phyloP scores from a whole-genome alignment of 257 asterid genomes.

The Ocimum tenuiflorum region DNA sequence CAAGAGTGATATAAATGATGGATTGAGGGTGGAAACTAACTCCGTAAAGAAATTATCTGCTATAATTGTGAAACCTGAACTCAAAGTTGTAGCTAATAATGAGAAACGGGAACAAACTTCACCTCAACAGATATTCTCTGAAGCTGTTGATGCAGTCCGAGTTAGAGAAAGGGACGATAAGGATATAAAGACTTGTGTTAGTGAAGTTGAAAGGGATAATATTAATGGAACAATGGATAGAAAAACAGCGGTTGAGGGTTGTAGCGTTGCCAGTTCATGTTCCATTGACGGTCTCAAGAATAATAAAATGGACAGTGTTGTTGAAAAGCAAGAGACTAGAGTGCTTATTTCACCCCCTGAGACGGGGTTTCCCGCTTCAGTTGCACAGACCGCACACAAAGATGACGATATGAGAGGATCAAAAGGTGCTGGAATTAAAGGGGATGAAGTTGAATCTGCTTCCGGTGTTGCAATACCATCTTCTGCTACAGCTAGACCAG shows the following conservation, averaged over 20 bases:
- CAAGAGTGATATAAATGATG: not conserved
- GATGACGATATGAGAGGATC: slow-evolving; percentile 24
- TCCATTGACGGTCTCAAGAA: slow-evolving; percentile 21
- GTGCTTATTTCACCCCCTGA: slow-evolving; percentile 23
- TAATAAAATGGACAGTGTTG: slow-evolving; percentile 13
- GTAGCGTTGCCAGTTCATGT: not conserved
- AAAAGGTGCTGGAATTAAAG: slow-evolving; percentile 12
- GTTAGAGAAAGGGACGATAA: too few species aligned
- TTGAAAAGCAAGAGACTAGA: slow-evolving; percentile 22
- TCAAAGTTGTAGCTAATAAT: not conserved
- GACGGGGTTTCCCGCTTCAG: slow-evolving; percentile 16
- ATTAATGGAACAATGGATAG: not conserved
- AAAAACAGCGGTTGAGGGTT: not conserved
- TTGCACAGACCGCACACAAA: slow-evolving; percentile 18
- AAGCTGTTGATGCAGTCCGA: too few species aligned
- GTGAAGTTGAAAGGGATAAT: too few species aligned
- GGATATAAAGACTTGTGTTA: too few species aligned
- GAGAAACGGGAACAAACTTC: not conserved
- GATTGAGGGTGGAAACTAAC: not conserved
- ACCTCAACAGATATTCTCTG: not conserved
- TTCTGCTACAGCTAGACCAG: slow-evolving; percentile 25
- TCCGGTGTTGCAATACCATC: slow-evolving; percentile 22
- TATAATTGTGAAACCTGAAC: not conserved
- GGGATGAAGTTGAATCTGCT: slow-evolving; percentile 23
- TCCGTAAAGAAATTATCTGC: not conserved